These are phyloP conservation scores for Fusarium continuum DNA, from an alignment of 2,329 filamentous ascomycete species.

Conservation along the genomic window DNA sequence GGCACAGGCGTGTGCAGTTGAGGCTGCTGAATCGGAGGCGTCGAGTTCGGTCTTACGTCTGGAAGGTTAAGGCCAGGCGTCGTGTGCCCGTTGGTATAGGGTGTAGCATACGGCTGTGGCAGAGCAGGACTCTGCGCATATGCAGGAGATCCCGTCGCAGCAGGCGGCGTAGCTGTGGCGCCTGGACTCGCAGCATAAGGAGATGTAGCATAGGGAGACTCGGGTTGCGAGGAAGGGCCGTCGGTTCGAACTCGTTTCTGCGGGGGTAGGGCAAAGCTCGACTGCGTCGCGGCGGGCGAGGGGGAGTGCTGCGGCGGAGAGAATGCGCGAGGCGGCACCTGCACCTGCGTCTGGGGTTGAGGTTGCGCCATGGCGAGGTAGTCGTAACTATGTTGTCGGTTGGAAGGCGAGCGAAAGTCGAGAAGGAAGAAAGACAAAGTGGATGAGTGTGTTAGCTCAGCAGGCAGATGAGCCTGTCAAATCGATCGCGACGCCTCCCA, in stretches of 20 bases:
- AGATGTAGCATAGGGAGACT: constrained; percentile 67
- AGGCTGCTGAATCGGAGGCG: constrained; percentile 46
- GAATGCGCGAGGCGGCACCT: constrained; percentile 63
- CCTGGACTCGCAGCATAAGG: constrained; percentile 60
- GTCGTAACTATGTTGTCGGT: constrained; percentile 9
- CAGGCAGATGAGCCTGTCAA: constrained; percentile 62
- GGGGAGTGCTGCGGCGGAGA: constrained; percentile 70
- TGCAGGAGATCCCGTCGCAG: constrained; percentile 49
- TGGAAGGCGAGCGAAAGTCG: constrained; percentile 10
- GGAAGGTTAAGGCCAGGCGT: constrained; percentile 50
- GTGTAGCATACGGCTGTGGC: constrained; percentile 47
- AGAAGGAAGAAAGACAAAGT: constrained; percentile 12
- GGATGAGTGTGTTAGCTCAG: constrained; percentile 46
- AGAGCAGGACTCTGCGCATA: constrained; percentile 49
- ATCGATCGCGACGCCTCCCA: constrained; percentile 56
- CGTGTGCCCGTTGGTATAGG: constrained; percentile 52
- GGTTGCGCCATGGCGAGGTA: constrained; percentile 65
- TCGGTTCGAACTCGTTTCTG: constrained; percentile 71
- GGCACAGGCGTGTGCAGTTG: constrained; percentile 43
- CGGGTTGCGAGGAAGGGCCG: constrained; percentile 72
- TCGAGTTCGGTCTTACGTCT: constrained; percentile 46
- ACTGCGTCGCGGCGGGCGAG: constrained; percentile 66
- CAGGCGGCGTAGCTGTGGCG: constrained; percentile 53
- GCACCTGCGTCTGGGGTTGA: constrained; percentile 55
- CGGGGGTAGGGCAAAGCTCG: constrained; percentile 68